Evolutionary conservation across 768 basidiomycete species (phyloP), one percentile per base, ranked within the genome.

Genomic region (Trametes sanguinea): DNA sequence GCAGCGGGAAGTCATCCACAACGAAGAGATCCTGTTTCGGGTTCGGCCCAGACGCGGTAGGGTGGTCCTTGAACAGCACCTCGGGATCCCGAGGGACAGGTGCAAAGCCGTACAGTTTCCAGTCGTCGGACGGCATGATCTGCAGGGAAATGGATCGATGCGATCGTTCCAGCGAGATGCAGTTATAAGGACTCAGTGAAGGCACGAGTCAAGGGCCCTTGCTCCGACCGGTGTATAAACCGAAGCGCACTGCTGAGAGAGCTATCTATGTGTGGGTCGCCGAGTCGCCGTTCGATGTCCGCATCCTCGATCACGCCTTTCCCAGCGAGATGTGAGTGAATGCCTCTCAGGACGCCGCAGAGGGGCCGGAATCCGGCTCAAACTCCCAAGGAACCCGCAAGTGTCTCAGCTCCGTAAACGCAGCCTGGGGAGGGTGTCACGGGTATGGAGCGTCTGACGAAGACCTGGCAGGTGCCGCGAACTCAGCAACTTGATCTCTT

Each of bases 1-100:
- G 81, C 39, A 82, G 57, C 6, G 78, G 76, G 53, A 82, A 76
- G 63, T 81, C 78, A 1, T 68, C 63, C 42, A 74, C 75, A 11
- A 65, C 71, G 70, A 77, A 77, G 4, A 67, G 58, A 57, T 79
- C 80, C 55, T 80, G 77, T 65, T 81, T 75, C 29, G 81, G 77
- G 55, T 74, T 68, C 60, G 74, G 71, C 2, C 79, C 77, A 51
- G 72, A 74, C 29, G 78, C 78, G 11, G 79, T 80, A 29, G 78
- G 78, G 57, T 80, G 78, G 30, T 74, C 73, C 33, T 75, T 74
- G 67, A 83, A 80, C n/a, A 84, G 74, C 7, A 80, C 72, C 16
- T 79, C 80, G 8, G 81, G 80, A 65, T 82, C 78, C 55, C 81
- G 75, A 13, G 79, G 74, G 43, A 83, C 79, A 40, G 81, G 76